phyloP scores from a whole-genome alignment of 345 rosid genomes.

The Punica granatum region DNA sequence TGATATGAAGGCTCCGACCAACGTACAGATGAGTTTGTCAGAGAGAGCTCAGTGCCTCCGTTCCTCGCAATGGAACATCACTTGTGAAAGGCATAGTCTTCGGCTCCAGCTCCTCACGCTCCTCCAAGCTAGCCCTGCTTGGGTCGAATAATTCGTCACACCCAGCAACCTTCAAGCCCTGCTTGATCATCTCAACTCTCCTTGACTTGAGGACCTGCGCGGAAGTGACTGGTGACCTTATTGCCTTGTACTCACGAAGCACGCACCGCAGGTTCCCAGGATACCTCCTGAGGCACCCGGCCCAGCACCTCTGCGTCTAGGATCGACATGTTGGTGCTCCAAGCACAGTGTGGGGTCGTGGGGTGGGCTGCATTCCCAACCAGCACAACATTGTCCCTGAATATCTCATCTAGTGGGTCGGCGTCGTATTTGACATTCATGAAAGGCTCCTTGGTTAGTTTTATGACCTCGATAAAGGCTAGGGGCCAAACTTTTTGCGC shows the following conservation, averaged over 20 bases:
- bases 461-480: constrained; percentile 48
- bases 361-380: constrained; percentile 86
- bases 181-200: constrained; percentile 52
- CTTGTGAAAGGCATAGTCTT: constrained; percentile 47
- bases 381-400: constrained; percentile 47
- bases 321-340: constrained; percentile 85
- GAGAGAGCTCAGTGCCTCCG: background rate
- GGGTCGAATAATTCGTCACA: constrained; percentile 24
- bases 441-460: constrained; percentile 64
- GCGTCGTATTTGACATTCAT: constrained; percentile 60
- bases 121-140: constrained; percentile 20
- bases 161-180: constrained; percentile 44
- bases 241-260: constrained; percentile 60
- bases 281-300: constrained; percentile 41
- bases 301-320: constrained; percentile 61
- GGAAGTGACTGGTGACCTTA: constrained; percentile 50
- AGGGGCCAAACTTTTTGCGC: constrained; percentile 60
- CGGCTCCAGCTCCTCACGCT: constrained; percentile 41
- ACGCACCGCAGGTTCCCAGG: constrained; percentile 27
- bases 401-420: constrained; percentile 41
- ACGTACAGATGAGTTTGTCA: background rate
- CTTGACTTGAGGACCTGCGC: constrained; percentile 55
- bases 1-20: background rate
- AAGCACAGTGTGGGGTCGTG: constrained; percentile 53
- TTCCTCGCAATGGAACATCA: constrained; percentile 20